Evolutionary conservation across 108 stramenopile species (phyloP).

Genomic region (Seminavis robusta): DNA sequence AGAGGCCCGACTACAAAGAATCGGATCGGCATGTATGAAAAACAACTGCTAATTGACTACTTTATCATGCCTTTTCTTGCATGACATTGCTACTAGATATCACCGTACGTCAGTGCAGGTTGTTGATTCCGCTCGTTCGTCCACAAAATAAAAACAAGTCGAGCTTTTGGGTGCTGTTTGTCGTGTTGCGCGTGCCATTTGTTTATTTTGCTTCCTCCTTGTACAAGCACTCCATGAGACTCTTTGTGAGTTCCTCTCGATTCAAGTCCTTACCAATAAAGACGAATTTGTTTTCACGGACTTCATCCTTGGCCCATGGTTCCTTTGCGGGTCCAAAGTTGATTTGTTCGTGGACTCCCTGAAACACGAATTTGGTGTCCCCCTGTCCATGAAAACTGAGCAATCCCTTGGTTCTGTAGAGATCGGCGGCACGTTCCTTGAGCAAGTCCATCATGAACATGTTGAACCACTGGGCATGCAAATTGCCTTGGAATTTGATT

Average conservation of each 20-base stretch:
- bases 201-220: conserved; percentile 50
- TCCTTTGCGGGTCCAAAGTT: conserved; percentile 93
- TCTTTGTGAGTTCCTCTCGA: conserved; percentile 77
- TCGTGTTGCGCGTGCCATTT: too few relatives aligned
- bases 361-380: conserved; percentile 94
- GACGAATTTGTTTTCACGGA: conserved; percentile 88
- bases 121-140: too few relatives aligned
- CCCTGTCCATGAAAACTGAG: conserved; percentile 93
- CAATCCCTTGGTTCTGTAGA: conserved; percentile 93
- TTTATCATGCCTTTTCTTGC: too few relatives aligned
- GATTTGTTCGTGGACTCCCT: conserved; percentile 97
- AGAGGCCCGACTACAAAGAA: too few relatives aligned
- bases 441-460: conserved; percentile 96
- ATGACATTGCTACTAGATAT: too few relatives aligned
- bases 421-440: conserved; percentile 83
- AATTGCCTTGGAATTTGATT: conserved; percentile 76
- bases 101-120: too few relatives aligned
- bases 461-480: conserved; percentile 95
- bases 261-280: conserved; percentile 95
- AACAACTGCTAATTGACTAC: too few relatives aligned
- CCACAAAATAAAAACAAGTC: too few relatives aligned
- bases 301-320: conserved; percentile 80
- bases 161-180: too few relatives aligned
- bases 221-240: conserved; percentile 88
- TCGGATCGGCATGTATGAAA: too few relatives aligned